Evolutionary conservation across 78 protist genomes (phyloP).

Genomic region (Creolimax fragrantissima): DNA sequence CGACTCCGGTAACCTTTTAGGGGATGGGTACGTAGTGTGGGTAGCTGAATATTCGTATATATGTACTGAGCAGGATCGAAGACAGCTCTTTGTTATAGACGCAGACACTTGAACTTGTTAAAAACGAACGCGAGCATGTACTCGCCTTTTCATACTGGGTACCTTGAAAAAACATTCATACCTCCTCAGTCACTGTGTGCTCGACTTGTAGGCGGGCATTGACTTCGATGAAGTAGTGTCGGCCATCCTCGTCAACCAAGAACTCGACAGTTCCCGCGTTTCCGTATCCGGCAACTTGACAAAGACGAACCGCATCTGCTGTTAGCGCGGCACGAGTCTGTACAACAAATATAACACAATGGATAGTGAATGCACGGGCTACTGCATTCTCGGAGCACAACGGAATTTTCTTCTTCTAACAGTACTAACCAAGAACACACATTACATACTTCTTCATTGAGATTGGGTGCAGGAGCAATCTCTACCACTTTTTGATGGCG

Average conservation of each 20-base stretch:
- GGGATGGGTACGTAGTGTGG: constrained; percentile 62
- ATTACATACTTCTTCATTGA: constrained; percentile 17
- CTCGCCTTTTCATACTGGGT: not conserved
- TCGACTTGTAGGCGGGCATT: constrained; percentile 87
- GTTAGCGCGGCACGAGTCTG: constrained; percentile 65
- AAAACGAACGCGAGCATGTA: not conserved
- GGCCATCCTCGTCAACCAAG: constrained; percentile 49
- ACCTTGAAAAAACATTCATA: not conserved
- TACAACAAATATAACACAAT: constrained; percentile 48
- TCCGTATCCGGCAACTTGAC: constrained; percentile 73
- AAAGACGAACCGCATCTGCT: constrained; percentile 72
- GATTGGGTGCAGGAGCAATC: constrained; percentile 30
- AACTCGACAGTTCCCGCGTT: constrained; percentile 84
- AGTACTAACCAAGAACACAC: no score
- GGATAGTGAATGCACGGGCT: no score
- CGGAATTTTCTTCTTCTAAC: no score
- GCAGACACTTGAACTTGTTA: not conserved
- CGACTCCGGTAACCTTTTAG: constrained; percentile 73
- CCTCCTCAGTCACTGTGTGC: constrained; percentile 82
- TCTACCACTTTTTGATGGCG: constrained; percentile 39
- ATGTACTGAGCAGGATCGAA: not conserved
- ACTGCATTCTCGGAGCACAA: no score
- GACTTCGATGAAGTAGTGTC: constrained; percentile 83
- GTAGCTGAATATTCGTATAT: not conserved
- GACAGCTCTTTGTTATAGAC: not conserved